Evolutionary conservation across 805 yeast genomes (phyloP), one percentile per base, ranked within the genome.

Genomic region (Saccharomycopsis lassenensis): DNA sequence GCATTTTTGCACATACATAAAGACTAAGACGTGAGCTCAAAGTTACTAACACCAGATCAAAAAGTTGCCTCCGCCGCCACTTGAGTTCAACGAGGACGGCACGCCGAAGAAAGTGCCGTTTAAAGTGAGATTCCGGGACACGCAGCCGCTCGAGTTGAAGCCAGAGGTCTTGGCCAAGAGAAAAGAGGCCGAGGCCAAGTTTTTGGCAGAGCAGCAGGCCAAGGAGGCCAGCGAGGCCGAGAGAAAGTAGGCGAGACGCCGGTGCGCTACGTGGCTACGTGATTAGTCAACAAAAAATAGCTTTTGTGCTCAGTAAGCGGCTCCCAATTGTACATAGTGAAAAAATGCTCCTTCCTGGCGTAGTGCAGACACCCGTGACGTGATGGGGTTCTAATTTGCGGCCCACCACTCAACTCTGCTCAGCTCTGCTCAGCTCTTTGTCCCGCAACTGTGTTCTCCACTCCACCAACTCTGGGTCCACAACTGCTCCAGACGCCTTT

Each of bases 121-220:
- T 36, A 56, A 43, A 27, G 53, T 66, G 8, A 47, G 50, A 10
- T 56, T 59, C 34, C 50, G 56, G 19, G 60, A 59, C 25, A 56
- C 59, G 35, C 55, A 56, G 15, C 65, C 67, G 0, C 40, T 65
- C 18, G 57, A 61, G 32, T 45, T 63, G 39, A 64, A 57, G 29
- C 60, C 63, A 0, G 61, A 56, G 26, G 61, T 43, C 0, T 27
- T 20, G 2, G 49, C 36, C 21, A 27, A 31, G n/a, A 17, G 41
- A 17, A 31, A 24, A 18, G 5, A 4, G 10, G 39, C 25, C 27
- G 40, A 41, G 21, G 34, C 31, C 7, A 30, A 36, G n/a, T 33
- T 33, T 33, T 20, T 36, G 22, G 31, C 18, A 14, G n/a, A 33
- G 20, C 23, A 21, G 32, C 21, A 15, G 10, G 31, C 20, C 21